A percentile compares a stretch with the other conserved stretches of the same genome.
Conservation (phyloP, 257 asterid genomes). For the Asclepias syriaca region DNA sequence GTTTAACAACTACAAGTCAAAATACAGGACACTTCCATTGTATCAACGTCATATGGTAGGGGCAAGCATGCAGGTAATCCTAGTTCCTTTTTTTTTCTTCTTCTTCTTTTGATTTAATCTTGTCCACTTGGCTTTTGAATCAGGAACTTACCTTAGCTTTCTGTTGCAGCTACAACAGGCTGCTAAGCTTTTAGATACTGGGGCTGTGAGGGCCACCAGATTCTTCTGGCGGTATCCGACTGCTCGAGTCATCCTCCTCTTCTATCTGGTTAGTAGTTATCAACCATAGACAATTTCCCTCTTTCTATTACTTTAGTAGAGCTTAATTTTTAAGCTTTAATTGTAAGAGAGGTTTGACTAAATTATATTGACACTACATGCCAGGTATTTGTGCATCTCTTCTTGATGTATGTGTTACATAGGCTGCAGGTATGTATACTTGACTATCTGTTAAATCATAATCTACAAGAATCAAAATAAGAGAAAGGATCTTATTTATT, state of each 20-base stretch:
- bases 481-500: neutral
- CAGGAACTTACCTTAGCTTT: slow-evolving; percentile 8
- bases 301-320: neutral
- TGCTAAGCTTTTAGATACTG: slow-evolving; percentile 81
- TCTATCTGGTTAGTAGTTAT: slow-evolving; percentile 73
- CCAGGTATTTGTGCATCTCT: slow-evolving; percentile 98
- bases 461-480: slow-evolving; percentile 4
- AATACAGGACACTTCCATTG: slow-evolving; percentile 91
- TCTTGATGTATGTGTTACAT: slow-evolving; percentile 98
- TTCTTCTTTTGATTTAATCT: slow-evolving; percentile 9
- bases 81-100: slow-evolving; percentile 11
- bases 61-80: slow-evolving; percentile 75
- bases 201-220: slow-evolving; percentile 96
- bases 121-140: slow-evolving; percentile 1
- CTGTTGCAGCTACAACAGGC: slow-evolving; percentile 87
- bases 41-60: slow-evolving; percentile 86
- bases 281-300: slow-evolving; percentile 9
- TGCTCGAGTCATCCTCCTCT: slow-evolving; percentile 83
- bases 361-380: slow-evolving; percentile 18
- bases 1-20: slow-evolving; percentile 24
- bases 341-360: slow-evolving; percentile 3
- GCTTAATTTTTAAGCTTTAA: slow-evolving; percentile 2
- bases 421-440: slow-evolving; percentile 81
- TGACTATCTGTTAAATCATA: slow-evolving; percentile 16
- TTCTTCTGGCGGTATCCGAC: slow-evolving; percentile 97